phyloP scores from a whole-genome alignment of 768 basidiomycete species.

The Russula emetica region DNA sequence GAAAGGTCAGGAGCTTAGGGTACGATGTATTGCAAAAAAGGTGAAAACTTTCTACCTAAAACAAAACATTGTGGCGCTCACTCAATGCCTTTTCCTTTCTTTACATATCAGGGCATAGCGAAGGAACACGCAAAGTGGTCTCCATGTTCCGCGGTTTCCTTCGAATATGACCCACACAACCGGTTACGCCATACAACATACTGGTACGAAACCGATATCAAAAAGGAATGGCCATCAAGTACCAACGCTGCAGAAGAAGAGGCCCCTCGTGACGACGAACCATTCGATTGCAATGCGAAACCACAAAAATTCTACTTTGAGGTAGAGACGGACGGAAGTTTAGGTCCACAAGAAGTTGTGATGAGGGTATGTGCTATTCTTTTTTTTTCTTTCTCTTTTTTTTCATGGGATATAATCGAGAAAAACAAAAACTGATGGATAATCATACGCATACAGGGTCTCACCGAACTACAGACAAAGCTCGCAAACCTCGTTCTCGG shows the following conservation, averaged over 20 bases:
- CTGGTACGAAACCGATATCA: conserved; percentile 84
- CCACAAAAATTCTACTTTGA: conserved; percentile 91
- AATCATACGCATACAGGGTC: conserved; percentile 49
- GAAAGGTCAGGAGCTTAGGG: conserved; percentile 85
- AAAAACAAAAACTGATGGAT: not conserved
- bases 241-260: conserved; percentile 85
- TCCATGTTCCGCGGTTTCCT: conserved; percentile 89
- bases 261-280: conserved; percentile 69
- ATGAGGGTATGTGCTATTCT: conserved; percentile 53
- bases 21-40: conserved; percentile 90
- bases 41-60: conserved; percentile 37
- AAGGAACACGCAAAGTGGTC: conserved; percentile 99
- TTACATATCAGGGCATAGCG: conserved; percentile 69
- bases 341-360: conserved; percentile 84
- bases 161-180: conserved; percentile 98
- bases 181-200: conserved; percentile 92
- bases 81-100: not conserved
- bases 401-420: not conserved
- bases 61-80: not conserved
- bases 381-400: not conserved
- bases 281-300: conserved; percentile 84
- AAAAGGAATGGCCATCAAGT: conserved; percentile 87
- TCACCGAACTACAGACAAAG: conserved; percentile 74
- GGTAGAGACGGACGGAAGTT: conserved; percentile 90
- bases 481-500: conserved; percentile 75